Evolutionary conservation across 495 filamentous ascomycete genomes (phyloP), one percentile per base, ranked within the genome.

Genomic region (Zalerion maritima): DNA sequence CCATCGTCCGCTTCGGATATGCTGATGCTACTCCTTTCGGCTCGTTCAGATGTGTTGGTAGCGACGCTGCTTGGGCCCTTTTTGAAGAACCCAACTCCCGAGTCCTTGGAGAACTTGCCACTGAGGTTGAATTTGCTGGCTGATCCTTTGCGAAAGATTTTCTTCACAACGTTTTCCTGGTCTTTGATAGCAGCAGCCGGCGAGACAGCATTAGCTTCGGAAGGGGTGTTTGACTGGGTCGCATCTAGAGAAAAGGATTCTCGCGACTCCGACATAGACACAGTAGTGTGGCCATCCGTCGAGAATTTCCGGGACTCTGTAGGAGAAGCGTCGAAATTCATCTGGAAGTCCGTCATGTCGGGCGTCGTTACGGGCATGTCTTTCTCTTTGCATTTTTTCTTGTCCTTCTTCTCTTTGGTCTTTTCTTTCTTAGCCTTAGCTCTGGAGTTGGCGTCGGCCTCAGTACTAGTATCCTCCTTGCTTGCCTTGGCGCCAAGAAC

Each of bases 61-160:
- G 50, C 46, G 2, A 49, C 52, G 25, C 46, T 66, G 40, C 59
- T 53, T 5, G 61, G 55, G 2, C 64, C 68, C 35, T 75, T 77
- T 49, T 77, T 80, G 22, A 63, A 73, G 29, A 75, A 67, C 4
- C 73, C 47, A n/a, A n/a, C n/a, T n/a, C n/a, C n/a, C n/a, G n/a
- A n/a, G n/a, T n/a, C n/a, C n/a, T n/a, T n/a, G 11, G 66, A 60
- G 14, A 66, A 69, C 32, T 77, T 73, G 28, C 71, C 67, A 38
- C 80, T 75, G 9, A 64, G 38, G 43, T 73, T 77, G 52, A 84
- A 84, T 50, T 84, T 86, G 48, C 75, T 70, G 12, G 78, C 79
- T 52, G 75, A 81, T 32, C 78, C 69, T 45, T 86, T 86, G 26
- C 80, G 74, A 14, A 79, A 75, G 35, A 86, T 69, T 45, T 81